Evolutionary conservation across 805 yeast genomes (phyloP), one percentile per base, ranked within the genome.

Genomic region (Candida ponderosae): DNA sequence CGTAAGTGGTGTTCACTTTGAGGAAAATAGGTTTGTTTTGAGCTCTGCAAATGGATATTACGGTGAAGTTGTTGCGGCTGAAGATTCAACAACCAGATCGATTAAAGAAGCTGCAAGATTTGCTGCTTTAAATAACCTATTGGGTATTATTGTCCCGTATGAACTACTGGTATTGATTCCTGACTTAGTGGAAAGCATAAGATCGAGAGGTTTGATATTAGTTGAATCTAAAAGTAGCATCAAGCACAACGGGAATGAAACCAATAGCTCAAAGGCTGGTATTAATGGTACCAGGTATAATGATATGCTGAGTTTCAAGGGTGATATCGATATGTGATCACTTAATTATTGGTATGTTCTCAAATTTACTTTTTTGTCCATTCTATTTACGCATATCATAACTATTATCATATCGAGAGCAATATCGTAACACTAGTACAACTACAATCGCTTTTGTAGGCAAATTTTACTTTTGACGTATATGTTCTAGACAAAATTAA

Each of bases 21-120:
- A 56, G 24, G 40, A 46, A 9, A 58, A 61, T 15, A 42, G 42
- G 36, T 70, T 69, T 40, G 54, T 46, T 13, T 45, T 59, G 23
- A 60, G 63, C 29, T 59, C 72, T 2, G 64, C 73, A 1, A 68
- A 69, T 50, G 72, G 72, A 11, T 60, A 59, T 40, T 34, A 51
- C 4, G 31, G 33, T 11, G 47, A 48, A 17, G n/a, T 54, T 19
- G 49, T 49, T 28, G 43, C 52, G 21, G 37, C 47, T 30, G 60
- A 57, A 40, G 74, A 70, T 36, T 51, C 56, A 60, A 65, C 65
- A 57, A 72, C 81, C 6, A 63, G 88, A 44, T 80, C 93, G 1
- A 69, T 90, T 36, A 84, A 84, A 49, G 87, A 86, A 46, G 95
- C 94, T 2, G 76, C 88, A 1, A 71, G 71, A 36, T 88, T 86